Evolutionary conservation across 495 filamentous ascomycete species (phyloP).

Genomic region (Trichocladium antarcticum): DNA sequence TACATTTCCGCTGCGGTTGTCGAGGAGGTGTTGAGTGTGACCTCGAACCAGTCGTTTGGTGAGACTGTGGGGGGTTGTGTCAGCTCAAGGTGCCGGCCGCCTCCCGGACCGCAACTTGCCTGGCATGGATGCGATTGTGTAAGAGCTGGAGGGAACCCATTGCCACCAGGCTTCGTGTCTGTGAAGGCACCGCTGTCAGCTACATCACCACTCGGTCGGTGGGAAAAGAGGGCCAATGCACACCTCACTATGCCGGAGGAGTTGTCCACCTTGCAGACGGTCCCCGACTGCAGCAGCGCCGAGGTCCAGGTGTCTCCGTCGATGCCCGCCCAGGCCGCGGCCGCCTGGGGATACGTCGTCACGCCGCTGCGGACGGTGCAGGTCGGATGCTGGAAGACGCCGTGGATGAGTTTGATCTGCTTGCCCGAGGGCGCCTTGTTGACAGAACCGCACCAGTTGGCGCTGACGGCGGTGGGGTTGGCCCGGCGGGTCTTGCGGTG

Average conservation of each 20-base stretch:
- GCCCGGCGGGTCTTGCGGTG: conserved; percentile 8
- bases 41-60: conserved; percentile 22
- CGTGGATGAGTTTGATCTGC: conserved; percentile 21
- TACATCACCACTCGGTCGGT: neutral
- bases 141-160: conserved; percentile 18
- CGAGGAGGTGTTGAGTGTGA: conserved; percentile 22
- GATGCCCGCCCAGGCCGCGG: conserved; percentile 24
- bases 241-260: conserved; percentile 14
- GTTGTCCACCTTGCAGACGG: conserved; percentile 24
- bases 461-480: conserved; percentile 11
- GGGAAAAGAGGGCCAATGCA: neutral
- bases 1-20: conserved; percentile 17
- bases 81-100: too few species aligned
- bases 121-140: conserved; percentile 18
- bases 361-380: conserved; percentile 16
- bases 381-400: conserved; percentile 17
- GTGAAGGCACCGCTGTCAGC: neutral
- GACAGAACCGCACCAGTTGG: conserved; percentile 28
- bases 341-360: conserved; percentile 19
- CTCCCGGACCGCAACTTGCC: conserved; percentile 2
- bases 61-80: conserved; percentile 7
- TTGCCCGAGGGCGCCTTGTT: conserved; percentile 12
- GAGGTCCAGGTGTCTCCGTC: conserved; percentile 19
- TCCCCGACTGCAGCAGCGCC: conserved; percentile 22
- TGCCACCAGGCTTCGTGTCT: conserved; percentile 26